Percentiles rank a stretch among this genome's conserved stretches.
Evolutionary conservation across 805 yeast genomes (phyloP).

Genomic region (Pichia californica): DNA sequence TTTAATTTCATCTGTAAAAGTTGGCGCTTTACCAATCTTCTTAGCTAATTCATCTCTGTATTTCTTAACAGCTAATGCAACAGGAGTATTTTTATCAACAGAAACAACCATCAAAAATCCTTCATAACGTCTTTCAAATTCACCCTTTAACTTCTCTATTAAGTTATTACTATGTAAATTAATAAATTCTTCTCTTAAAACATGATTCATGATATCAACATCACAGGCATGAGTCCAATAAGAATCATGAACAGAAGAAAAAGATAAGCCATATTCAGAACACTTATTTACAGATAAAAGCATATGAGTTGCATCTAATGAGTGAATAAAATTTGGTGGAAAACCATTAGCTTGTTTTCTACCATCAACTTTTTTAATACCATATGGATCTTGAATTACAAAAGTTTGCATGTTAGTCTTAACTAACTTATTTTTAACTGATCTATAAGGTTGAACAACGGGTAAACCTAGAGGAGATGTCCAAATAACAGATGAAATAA

Average conservation of each 20-base stretch:
- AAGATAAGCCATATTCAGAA: slow-evolving; percentile 54
- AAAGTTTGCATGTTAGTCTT: slow-evolving; percentile 84
- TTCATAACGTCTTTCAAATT: slow-evolving; percentile 74
- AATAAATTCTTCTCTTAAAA: slow-evolving; percentile 74
- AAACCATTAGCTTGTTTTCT: slow-evolving; percentile 89
- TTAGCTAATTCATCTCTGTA: slow-evolving; percentile 44
- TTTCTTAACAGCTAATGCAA: slow-evolving; percentile 43
- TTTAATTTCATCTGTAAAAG: slow-evolving; percentile 66
- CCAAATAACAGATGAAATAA: slow-evolving; percentile 91
- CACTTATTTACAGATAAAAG: slow-evolving; percentile 79
- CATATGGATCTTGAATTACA: slow-evolving; percentile 83
- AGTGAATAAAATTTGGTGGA: slow-evolving; percentile 93
- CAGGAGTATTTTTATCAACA: slow-evolving; percentile 45
- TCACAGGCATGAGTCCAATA: slow-evolving; percentile 96
- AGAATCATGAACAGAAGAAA: slow-evolving; percentile 96
- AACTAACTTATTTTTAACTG: slow-evolving; percentile 55
- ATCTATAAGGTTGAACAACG: slow-evolving; percentile 94
- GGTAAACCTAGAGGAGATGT: slow-evolving; percentile 94
- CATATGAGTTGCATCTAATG: slow-evolving; percentile 97
- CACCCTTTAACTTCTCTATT: slow-evolving; percentile 62
- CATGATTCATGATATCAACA: slow-evolving; percentile 61
- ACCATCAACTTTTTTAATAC: slow-evolving; percentile 72
- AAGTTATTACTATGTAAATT: slow-evolving; percentile 68
- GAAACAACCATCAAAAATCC: slow-evolving; percentile 58
- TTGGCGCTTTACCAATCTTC: slow-evolving; percentile 47